phyloP scores from a whole-genome alignment of 768 basidiomycete genomes.

The Suillus tomentosus region DNA sequence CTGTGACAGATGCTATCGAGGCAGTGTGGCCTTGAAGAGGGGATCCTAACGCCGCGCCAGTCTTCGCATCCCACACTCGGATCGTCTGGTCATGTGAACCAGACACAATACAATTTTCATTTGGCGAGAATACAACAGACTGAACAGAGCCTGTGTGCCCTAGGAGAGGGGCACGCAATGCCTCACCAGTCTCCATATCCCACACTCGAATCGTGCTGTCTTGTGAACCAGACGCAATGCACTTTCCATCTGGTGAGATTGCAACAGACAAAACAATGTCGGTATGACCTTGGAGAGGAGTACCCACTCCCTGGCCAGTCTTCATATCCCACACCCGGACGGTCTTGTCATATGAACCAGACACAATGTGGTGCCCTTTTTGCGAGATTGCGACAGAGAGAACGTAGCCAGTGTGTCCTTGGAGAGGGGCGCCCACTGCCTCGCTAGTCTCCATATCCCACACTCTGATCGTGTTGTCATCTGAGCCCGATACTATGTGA shows the following conservation, averaged over 20 bases:
- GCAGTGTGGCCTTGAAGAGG: no score
- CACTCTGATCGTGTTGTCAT: background rate
- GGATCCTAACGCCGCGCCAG: background rate
- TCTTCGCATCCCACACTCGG: background rate
- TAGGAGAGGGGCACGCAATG: background rate
- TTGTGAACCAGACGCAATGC: background rate
- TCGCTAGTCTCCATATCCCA: background rate
- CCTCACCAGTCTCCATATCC: background rate
- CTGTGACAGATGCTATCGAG: no score
- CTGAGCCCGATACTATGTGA: background rate
- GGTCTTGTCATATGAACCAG: background rate
- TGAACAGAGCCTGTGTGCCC: background rate
- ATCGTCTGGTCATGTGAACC: no score
- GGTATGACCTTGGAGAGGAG: slow-evolving; percentile 1
- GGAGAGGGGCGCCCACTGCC: background rate
- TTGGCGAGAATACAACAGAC: background rate
- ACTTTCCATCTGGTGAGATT: slow-evolving; percentile 1
- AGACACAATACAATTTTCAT: no score
- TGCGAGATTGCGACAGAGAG: background rate
- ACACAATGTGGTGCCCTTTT: slow-evolving; percentile 4
- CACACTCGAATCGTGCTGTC: slow-evolving; percentile 6
- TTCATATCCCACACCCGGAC: slow-evolving; percentile 3
- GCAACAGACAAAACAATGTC: background rate
- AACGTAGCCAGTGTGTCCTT: background rate
- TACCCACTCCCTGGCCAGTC: background rate